Evolutionary conservation across 2,329 filamentous ascomycete genomes (phyloP).

Genomic region (Leptoxyphium fumago): DNA sequence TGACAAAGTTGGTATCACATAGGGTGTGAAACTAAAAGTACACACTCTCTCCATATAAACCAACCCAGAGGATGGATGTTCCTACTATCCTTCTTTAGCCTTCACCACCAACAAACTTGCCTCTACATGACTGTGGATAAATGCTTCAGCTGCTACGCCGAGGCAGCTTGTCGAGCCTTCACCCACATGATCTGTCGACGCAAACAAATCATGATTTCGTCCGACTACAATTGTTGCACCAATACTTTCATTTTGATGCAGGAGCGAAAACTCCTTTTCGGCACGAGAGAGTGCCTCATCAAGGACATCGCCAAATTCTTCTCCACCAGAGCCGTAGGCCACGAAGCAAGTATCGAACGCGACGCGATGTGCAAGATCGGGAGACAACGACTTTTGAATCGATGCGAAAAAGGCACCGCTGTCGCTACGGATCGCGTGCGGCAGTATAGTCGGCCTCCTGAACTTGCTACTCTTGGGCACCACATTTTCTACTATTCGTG

Average conservation of each 20-base stretch:
- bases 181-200: neutral
- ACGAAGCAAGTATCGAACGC: constrained; percentile 39
- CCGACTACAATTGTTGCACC: neutral
- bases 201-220: neutral
- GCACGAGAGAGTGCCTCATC: neutral
- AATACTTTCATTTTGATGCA: neutral
- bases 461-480: constrained; percentile 1
- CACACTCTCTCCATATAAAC: too few relatives aligned
- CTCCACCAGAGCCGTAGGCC: neutral
- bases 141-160: neutral
- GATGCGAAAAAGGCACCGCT: constrained; percentile 43
- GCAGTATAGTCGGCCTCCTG: constrained; percentile 1
- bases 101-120: neutral
- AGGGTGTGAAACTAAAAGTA: too few relatives aligned
- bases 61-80: neutral
- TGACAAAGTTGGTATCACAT: too few relatives aligned
- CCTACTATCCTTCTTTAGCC: neutral
- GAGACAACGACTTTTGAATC: constrained; percentile 40
- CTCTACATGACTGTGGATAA: neutral
- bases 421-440: constrained; percentile 17
- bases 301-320: neutral
- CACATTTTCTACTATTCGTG: neutral
- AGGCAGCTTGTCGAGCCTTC: neutral
- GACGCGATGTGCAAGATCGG: constrained; percentile 37
- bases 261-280: neutral